Percentiles rank a stretch among this genome's conserved stretches.
Evolutionary conservation across 139 green algal genomes (phyloP).

Genomic region (Chlamydomonas eustigma): DNA sequence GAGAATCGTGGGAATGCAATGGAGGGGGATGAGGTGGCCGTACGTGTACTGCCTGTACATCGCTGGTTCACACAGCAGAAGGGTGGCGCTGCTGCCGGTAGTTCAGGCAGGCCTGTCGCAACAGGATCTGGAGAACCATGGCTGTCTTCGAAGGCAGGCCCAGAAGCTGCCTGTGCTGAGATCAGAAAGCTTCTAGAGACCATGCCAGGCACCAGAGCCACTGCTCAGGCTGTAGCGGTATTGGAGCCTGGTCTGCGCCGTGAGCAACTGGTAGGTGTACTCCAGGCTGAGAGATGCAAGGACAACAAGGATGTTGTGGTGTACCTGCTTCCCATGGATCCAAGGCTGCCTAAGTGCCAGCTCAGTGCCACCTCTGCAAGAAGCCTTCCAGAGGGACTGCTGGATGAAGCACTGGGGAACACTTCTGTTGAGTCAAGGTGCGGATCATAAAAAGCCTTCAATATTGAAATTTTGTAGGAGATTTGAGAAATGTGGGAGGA

Average conservation of each 20-base stretch:
- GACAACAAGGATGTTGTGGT: constrained; percentile 20
- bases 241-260: constrained; percentile 48
- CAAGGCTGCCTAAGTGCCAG: constrained; percentile 45
- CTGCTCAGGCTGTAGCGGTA: constrained; percentile 72
- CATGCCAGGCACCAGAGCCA: constrained; percentile 6
- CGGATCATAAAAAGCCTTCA: no score
- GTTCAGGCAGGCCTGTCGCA: neutral
- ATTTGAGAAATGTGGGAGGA: no score
- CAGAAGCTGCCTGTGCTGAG: neutral
- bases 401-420: neutral
- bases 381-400: neutral
- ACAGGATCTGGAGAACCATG: neutral
- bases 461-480: no score
- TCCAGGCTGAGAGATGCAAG: constrained; percentile 33
- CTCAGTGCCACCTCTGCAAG: neutral
- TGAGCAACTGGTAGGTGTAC: constrained; percentile 66
- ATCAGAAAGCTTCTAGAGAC: neutral
- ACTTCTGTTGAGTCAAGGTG: neutral
- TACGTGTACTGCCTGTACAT: constrained; percentile 52
- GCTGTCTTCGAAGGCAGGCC: neutral
- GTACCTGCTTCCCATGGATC: constrained; percentile 63
- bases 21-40: constrained; percentile 79
- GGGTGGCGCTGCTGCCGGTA: neutral
- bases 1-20: constrained; percentile 62
- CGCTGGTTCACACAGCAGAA: constrained; percentile 34